Conservation (phyloP, 371 early-diverging fungal genomes). For the Rhizopus stolonifer region DNA sequence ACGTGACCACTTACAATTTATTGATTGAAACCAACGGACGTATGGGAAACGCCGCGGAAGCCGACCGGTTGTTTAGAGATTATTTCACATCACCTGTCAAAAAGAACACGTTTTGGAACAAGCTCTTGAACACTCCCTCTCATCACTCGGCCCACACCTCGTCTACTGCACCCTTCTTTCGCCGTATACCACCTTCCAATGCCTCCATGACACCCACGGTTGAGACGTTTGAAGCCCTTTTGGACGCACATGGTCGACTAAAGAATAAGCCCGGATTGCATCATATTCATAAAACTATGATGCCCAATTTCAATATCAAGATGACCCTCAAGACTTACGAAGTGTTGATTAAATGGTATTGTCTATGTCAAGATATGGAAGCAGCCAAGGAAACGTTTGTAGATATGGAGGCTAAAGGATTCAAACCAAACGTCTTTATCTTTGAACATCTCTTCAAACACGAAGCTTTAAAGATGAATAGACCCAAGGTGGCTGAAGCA, state of each 20-base stretch:
- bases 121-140: no score
- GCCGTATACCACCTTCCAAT: constrained; percentile 8
- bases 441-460: constrained; percentile 46
- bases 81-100: constrained; percentile 12
- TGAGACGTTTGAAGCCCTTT: constrained; percentile 37
- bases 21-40: constrained; percentile 44
- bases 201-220: constrained; percentile 20
- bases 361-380: constrained; percentile 29
- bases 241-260: constrained; percentile 42
- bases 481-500: constrained; percentile 35
- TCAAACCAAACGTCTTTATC: constrained; percentile 39
- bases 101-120: no score
- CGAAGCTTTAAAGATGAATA: constrained; percentile 36
- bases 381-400: constrained; percentile 33
- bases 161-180: constrained; percentile 13
- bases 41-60: constrained; percentile 31
- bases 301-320: constrained; percentile 29
- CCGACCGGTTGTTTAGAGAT: constrained; percentile 31
- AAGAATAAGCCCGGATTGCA: constrained; percentile 29
- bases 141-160: constrained; percentile 5
- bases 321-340: constrained; percentile 34
- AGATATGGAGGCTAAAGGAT: constrained; percentile 34
- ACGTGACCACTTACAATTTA: constrained; percentile 34
- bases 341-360: constrained; percentile 42
- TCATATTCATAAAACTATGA: constrained; percentile 37